Percentiles rank a stretch among this genome's conserved stretches.
Evolutionary conservation across 2,329 filamentous ascomycete genomes (phyloP).

Genomic region (Penicillium sp.): DNA sequence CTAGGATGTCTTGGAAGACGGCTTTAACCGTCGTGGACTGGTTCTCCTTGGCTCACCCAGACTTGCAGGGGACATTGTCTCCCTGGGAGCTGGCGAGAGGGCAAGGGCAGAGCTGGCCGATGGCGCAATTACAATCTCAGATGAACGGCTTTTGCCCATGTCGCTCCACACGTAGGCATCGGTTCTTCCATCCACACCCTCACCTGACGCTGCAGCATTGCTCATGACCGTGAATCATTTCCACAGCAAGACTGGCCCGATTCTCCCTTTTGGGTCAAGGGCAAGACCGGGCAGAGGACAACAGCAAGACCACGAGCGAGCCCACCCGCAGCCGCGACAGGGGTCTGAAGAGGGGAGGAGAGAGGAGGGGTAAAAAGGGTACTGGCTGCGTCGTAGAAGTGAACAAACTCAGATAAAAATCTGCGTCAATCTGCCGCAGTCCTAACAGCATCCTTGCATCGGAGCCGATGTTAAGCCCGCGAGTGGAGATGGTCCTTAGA

Average conservation of each 20-base stretch:
- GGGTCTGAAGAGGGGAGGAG: slow-evolving; percentile 18
- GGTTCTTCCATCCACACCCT: background rate
- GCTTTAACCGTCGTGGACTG: background rate
- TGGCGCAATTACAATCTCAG: too few relatives aligned
- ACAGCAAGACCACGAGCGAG: background rate
- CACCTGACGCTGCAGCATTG: background rate
- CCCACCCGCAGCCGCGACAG: slow-evolving; percentile 6
- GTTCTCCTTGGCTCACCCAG: background rate
- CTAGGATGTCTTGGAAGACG: too few relatives aligned
- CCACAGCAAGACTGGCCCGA: too few relatives aligned
- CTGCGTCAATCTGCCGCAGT: slow-evolving; percentile 16
- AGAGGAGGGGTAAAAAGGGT: background rate
- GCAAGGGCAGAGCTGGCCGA: too few relatives aligned
- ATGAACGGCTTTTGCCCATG: too few relatives aligned
- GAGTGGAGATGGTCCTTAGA: slow-evolving; percentile 5
- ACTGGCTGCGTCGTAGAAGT: too few relatives aligned
- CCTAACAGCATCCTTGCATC: slow-evolving; percentile 15
- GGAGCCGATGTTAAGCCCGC: slow-evolving; percentile 10
- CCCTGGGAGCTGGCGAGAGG: too few relatives aligned
- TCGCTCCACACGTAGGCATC: too few relatives aligned
- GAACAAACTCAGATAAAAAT: slow-evolving; percentile 1
- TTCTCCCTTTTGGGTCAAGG: too few relatives aligned
- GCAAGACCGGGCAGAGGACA: background rate
- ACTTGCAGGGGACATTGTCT: too few relatives aligned
- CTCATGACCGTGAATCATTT: background rate